These are phyloP conservation scores for Hyphodiscus sp. DNA, from an alignment of 2,329 filamentous ascomycete genomes.

Conservation along the genomic window DNA sequence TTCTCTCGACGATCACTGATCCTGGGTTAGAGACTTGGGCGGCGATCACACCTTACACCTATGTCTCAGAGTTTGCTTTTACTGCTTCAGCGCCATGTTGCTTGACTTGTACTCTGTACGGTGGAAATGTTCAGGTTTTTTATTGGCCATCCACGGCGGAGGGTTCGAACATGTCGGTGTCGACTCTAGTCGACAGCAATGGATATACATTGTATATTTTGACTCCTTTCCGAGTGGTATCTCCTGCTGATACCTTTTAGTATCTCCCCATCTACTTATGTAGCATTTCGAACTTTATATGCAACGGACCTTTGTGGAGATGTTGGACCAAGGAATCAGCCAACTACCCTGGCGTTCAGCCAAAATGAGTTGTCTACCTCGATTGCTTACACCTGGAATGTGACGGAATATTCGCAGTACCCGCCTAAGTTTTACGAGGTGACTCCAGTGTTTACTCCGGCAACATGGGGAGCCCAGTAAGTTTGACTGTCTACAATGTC, in stretches of 20 bases:
- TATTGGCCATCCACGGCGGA: slow-evolving; percentile 1
- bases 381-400: background rate
- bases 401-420: background rate
- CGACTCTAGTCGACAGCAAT: background rate
- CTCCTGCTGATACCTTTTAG: background rate
- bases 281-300: slow-evolving; percentile 5
- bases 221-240: background rate
- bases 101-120: slow-evolving; percentile 3
- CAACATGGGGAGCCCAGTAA: slow-evolving; percentile 1
- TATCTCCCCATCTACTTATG: slow-evolving; percentile 6
- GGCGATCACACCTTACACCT: too few relatives aligned
- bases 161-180: background rate
- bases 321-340: background rate
- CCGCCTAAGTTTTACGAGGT: background rate
- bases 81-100: background rate
- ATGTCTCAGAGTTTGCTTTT: too few relatives aligned
- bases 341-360: slow-evolving; percentile 5
- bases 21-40: too few relatives aligned
- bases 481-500: background rate
- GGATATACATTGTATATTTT: slow-evolving; percentile 6
- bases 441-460: background rate
- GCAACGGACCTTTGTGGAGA: slow-evolving; percentile 6
- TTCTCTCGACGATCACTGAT: too few relatives aligned
- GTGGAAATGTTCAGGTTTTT: slow-evolving; percentile 5
- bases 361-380: slow-evolving; percentile 4